phyloP scores from a whole-genome alignment of 306 rosid genomes.

The Casuarina glauca region DNA sequence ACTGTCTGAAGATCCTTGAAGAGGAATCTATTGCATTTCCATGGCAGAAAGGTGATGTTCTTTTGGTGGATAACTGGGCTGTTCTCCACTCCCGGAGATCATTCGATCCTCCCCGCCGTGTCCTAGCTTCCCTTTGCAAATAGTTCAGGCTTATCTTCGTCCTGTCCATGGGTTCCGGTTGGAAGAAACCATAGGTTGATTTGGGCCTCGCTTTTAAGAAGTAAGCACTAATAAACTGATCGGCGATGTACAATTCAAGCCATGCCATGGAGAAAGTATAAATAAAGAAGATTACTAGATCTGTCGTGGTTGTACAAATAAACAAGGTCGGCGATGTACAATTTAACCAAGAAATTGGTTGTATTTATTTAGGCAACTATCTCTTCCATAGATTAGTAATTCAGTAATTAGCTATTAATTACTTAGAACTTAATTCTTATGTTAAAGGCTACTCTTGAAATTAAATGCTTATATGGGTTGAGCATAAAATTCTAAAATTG shows the following conservation, averaged over 20 bases:
- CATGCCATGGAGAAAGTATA: background rate
- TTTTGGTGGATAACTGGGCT: conserved; percentile 78
- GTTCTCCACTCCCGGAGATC: conserved; percentile 79
- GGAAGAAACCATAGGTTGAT: background rate
- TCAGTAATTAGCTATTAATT: too few relatives aligned
- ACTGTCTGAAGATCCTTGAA: conserved; percentile 66
- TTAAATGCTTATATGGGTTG: too few relatives aligned
- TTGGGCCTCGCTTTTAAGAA: background rate
- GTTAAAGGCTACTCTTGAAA: too few relatives aligned
- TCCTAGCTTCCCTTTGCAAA: conserved; percentile 57
- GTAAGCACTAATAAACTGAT: background rate
- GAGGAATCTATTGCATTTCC: conserved; percentile 73
- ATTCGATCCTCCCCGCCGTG: conserved; percentile 65
- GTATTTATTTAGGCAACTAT: background rate
- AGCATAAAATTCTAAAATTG: too few relatives aligned
- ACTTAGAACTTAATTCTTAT: too few relatives aligned
- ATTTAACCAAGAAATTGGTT: too few relatives aligned
- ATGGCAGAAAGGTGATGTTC: conserved; percentile 69
- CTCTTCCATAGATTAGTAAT: too few relatives aligned
- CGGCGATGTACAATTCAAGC: background rate
- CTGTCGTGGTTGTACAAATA: background rate
- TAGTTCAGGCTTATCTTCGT: conserved; percentile 1
- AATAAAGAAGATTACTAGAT: background rate
- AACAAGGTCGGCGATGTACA: too few relatives aligned
- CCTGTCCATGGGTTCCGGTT: background rate